A percentile compares a stretch with the other conserved stretches of the same genome.
These are phyloP conservation scores for Serpula lacrymans DNA, from an alignment of 768 basidiomycete genomes.

Conservation along the genomic window DNA sequence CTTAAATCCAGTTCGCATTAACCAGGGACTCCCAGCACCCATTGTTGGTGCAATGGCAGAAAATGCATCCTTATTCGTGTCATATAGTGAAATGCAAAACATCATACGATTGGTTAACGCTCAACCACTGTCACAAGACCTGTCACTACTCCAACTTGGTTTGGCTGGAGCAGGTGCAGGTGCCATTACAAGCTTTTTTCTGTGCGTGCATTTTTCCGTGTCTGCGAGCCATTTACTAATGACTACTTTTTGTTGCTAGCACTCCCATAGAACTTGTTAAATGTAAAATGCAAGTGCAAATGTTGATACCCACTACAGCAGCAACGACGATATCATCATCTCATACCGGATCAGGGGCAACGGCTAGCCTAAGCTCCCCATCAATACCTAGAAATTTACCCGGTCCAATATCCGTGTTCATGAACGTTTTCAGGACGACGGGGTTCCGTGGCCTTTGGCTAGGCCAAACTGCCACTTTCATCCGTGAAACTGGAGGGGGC, in stretches of 20 bases:
- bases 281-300: conserved; percentile 97
- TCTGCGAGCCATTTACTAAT: too few relatives aligned
- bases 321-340: conserved; percentile 6
- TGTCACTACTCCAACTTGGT: conserved; percentile 67
- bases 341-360: not conserved
- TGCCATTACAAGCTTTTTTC: conserved; percentile 76
- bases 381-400: conserved; percentile 39
- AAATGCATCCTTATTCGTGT: conserved; percentile 83
- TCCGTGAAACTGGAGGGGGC: conserved; percentile 90
- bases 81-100: conserved; percentile 76
- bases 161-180: conserved; percentile 89
- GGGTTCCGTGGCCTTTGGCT: conserved; percentile 93
- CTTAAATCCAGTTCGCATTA: not conserved
- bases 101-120: conserved; percentile 44
- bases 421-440: conserved; percentile 55
- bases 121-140: conserved; percentile 34
- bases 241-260: conserved; percentile 32
- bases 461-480: conserved; percentile 89
- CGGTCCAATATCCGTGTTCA: conserved; percentile 71
- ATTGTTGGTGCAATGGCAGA: conserved; percentile 90
- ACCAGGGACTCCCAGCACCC: conserved; percentile 88
- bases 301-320: conserved; percentile 43
- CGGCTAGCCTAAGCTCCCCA: conserved; percentile 7
- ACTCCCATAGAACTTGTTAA: conserved; percentile 95
- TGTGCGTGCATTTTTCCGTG: conserved; percentile 49